Conservation (phyloP, 768 basidiomycete species). For the Boletus rex-veris region DNA sequence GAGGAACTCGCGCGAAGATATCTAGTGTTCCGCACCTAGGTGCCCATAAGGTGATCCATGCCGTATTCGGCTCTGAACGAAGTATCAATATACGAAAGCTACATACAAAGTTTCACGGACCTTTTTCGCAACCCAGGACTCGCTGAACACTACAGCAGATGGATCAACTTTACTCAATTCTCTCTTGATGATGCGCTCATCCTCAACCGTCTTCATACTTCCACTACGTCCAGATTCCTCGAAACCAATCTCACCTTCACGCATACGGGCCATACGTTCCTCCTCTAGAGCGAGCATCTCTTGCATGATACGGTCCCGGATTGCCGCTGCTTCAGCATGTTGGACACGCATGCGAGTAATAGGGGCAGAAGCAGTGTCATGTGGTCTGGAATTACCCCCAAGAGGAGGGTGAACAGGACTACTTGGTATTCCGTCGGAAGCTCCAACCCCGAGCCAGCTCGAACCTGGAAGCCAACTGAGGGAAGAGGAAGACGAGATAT, state of each 20-base stretch:
- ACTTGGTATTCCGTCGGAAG: constrained; percentile 22
- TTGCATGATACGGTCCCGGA: constrained; percentile 94
- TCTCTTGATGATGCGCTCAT: constrained; percentile 88
- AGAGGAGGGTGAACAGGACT: constrained; percentile 32
- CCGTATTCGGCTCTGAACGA: constrained; percentile 70
- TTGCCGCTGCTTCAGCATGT: constrained; percentile 80
- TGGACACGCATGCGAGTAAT: constrained; percentile 68
- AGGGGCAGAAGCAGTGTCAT: constrained; percentile 30
- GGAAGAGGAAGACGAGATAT: constrained; percentile 22
- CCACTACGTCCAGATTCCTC: constrained; percentile 42
- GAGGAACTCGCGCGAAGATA: neutral
- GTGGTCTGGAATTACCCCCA: constrained; percentile 20
- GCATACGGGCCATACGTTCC: constrained; percentile 93
- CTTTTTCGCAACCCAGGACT: constrained; percentile 94
- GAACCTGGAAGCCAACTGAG: constrained; percentile 55
- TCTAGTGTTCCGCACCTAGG: constrained; percentile 51
- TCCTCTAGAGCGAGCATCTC: constrained; percentile 98
- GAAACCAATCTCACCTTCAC: constrained; percentile 63
- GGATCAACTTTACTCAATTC: constrained; percentile 96
- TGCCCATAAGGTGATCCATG: constrained; percentile 96
- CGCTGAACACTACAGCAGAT: constrained; percentile 91
- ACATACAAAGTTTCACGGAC: constrained; percentile 35
- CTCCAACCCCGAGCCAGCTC: constrained; percentile 41
- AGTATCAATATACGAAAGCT: constrained; percentile 1
- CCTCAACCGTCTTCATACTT: constrained; percentile 70